Conservation (phyloP, 768 basidiomycete species). For the Macrocybe gigantea region DNA sequence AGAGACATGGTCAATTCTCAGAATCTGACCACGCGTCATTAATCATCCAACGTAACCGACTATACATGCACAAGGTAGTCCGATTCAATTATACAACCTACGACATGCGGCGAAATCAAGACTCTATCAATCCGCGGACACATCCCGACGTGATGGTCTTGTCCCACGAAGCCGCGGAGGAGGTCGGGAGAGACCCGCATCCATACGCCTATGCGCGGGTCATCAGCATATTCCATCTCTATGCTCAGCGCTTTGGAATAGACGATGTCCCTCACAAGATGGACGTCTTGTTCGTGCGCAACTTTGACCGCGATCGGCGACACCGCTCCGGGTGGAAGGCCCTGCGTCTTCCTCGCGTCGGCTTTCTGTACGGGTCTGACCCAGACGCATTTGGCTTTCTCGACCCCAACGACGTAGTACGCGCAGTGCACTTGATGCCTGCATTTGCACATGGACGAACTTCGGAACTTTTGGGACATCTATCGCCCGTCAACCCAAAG, state of each 20-base stretch:
- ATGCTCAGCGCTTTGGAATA: constrained; percentile 1
- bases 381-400: constrained; percentile 32
- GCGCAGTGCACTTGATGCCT: constrained; percentile 30
- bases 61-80: constrained; percentile 24
- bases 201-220: constrained; percentile 5
- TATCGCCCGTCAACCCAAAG: constrained; percentile 7
- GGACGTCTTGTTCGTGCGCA: constrained; percentile 23
- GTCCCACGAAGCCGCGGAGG: constrained; percentile 2
- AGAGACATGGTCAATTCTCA: background rate
- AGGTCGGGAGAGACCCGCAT: constrained; percentile 5
- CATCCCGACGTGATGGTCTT: constrained; percentile 23
- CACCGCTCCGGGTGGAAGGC: constrained; percentile 11
- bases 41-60: constrained; percentile 15
- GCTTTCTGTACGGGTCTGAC: constrained; percentile 18
- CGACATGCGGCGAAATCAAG: constrained; percentile 26
- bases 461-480: constrained; percentile 5
- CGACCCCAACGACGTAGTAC: constrained; percentile 28
- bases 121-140: constrained; percentile 23
- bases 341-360: constrained; percentile 18
- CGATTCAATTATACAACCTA: constrained; percentile 34
- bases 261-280: constrained; percentile 7
- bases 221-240: constrained; percentile 20
- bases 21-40: constrained; percentile 13
- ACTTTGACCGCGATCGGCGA: constrained; percentile 13
- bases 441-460: constrained; percentile 17